A percentile compares a stretch with the other conserved stretches of the same genome.
Conservation (phyloP, 306 rosid species). For the Oxytropis ochrocephala region DNA sequence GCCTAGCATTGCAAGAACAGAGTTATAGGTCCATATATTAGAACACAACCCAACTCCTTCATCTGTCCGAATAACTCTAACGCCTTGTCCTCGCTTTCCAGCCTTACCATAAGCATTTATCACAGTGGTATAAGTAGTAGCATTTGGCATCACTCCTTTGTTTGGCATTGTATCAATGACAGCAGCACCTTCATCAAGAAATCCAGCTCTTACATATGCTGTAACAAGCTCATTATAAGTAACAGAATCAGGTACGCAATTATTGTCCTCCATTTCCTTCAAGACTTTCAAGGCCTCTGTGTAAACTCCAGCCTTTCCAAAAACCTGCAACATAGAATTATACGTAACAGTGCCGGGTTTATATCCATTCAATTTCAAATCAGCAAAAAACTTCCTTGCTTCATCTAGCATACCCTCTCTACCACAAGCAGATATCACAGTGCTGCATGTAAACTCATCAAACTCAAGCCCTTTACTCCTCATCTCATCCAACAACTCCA, state of each 20-base stretch:
- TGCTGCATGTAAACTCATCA: constrained; percentile 92
- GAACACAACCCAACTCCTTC: constrained; percentile 88
- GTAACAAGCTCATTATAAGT: constrained; percentile 93
- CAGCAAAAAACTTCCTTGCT: constrained; percentile 70
- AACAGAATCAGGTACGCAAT: constrained; percentile 63
- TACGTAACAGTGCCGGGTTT: constrained; percentile 80
- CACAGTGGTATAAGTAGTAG: constrained; percentile 83
- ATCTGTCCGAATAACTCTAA: constrained; percentile 58
- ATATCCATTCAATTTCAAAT: constrained; percentile 58
- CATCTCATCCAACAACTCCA: constrained; percentile 79
- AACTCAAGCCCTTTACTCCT: constrained; percentile 53
- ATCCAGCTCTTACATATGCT: constrained; percentile 88
- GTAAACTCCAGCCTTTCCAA: constrained; percentile 81
- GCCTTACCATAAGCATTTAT: constrained; percentile 81
- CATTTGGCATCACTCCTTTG: constrained; percentile 76
- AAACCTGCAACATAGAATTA: constrained; percentile 76
- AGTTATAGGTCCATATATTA: constrained; percentile 68
- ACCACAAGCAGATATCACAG: constrained; percentile 91
- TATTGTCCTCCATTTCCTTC: constrained; percentile 79
- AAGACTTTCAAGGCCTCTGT: constrained; percentile 72
- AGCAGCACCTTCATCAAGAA: constrained; percentile 71
- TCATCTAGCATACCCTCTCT: constrained; percentile 81
- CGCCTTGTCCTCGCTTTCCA: constrained; percentile 72
- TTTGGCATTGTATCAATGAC: constrained; percentile 67
- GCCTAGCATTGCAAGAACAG: constrained; percentile 74